A percentile compares a stretch with the other conserved stretches of the same genome.
These are phyloP conservation scores for Cylindricascospora bacillispora DNA, from an alignment of 1,139 yeast genomes.

Conservation along the genomic window DNA sequence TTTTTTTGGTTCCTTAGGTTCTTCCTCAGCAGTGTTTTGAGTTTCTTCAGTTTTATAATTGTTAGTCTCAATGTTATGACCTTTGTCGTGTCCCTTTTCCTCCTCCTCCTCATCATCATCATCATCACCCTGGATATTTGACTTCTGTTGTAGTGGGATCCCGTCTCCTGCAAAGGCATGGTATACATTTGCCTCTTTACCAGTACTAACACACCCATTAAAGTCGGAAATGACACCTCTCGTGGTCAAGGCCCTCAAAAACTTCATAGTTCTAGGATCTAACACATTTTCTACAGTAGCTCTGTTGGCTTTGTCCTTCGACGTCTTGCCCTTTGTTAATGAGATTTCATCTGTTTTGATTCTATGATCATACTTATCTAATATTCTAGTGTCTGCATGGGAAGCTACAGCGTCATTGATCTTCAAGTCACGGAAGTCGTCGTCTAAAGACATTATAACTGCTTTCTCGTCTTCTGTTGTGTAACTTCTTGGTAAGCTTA, in stretches of 20 bases:
- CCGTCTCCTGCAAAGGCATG: constrained; percentile 71
- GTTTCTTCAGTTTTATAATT: constrained; percentile 1
- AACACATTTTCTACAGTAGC: constrained; percentile 96
- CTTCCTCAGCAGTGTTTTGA: constrained; percentile 1
- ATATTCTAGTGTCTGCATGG: too few species aligned
- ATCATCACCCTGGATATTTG: constrained; percentile 5
- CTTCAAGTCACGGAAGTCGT: too few species aligned
- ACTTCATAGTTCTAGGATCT: constrained; percentile 85
- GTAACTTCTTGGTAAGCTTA: too few species aligned
- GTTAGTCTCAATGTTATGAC: constrained; percentile 1
- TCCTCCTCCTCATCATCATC: constrained; percentile 3
- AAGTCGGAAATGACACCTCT: constrained; percentile 74
- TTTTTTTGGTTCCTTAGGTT: too few species aligned
- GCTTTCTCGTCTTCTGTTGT: too few species aligned
- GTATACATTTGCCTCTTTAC: constrained; percentile 96
- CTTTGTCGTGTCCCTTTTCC: constrained; percentile 1
- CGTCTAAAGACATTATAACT: too few species aligned
- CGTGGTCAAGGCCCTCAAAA: constrained; percentile 67
- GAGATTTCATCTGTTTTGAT: constrained; percentile 47
- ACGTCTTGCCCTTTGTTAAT: constrained; percentile 43
- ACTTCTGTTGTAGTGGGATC: constrained; percentile 3
- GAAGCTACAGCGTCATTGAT: too few species aligned
- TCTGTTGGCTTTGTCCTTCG: constrained; percentile 76
- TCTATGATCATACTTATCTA: constrained; percentile 48
- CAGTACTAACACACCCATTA: constrained; percentile 92